phyloP scores from a whole-genome alignment of 2,329 filamentous ascomycete genomes.

The Penicillium sp. region DNA sequence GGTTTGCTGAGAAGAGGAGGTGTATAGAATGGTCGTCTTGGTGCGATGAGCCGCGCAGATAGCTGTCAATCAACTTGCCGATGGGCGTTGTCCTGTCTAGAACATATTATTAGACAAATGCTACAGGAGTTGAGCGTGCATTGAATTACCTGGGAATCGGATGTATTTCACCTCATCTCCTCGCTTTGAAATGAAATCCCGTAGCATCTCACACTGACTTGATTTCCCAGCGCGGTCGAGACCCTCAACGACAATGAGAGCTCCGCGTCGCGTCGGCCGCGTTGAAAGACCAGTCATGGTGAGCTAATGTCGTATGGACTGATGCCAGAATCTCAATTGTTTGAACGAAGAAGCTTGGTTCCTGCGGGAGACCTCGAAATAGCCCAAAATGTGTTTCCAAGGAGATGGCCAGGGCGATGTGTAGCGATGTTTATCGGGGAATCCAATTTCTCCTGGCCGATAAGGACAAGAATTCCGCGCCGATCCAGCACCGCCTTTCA shows the following conservation, averaged over 20 bases:
- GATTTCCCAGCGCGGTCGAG: conserved; percentile 89
- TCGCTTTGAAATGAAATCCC: conserved; percentile 49
- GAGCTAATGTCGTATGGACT: background rate
- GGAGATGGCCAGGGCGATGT: background rate
- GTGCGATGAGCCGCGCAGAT: conserved; percentile 67
- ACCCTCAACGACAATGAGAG: conserved; percentile 80
- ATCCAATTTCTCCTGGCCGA: conserved; percentile 19
- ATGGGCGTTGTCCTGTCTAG: conserved; percentile 78
- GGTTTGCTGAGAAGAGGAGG: conserved; percentile 82
- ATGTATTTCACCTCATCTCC: conserved; percentile 56
- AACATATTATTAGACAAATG: conserved; percentile 13
- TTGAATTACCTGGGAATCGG: conserved; percentile 60
- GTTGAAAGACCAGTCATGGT: conserved; percentile 5
- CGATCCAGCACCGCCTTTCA: conserved; percentile 12
- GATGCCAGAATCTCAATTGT: background rate
- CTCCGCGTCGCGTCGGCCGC: conserved; percentile 51
- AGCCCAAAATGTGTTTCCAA: background rate
- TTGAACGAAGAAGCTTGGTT: background rate
- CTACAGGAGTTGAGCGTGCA: background rate
- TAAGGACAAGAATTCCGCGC: conserved; percentile 14
- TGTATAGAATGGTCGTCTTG: conserved; percentile 88
- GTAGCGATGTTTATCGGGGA: conserved; percentile 11
- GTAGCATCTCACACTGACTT: conserved; percentile 73
- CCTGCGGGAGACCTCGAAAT: background rate
- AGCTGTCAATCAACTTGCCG: conserved; percentile 79